Evolutionary conservation across 1,284 basidiomycete genomes (phyloP).

Genomic region (Cystobasidium pallidum): DNA sequence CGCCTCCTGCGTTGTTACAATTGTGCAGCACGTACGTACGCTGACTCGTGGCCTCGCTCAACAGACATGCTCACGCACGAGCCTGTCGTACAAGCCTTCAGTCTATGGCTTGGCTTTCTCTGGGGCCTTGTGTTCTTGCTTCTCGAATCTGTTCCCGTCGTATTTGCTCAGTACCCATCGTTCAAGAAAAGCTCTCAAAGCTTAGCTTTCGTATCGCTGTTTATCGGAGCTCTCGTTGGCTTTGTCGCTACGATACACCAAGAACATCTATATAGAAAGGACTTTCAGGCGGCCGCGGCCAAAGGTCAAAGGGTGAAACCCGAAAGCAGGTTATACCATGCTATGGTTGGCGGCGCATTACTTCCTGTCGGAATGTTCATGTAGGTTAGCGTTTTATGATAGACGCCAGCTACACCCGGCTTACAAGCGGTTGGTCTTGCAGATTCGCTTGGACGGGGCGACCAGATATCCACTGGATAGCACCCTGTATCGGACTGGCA

Average conservation of each 20-base stretch:
- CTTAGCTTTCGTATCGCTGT: constrained; percentile 38
- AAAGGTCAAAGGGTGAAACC: constrained; percentile 31
- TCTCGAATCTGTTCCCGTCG: constrained; percentile 31
- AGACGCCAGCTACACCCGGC: neutral
- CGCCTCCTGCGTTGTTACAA: no score
- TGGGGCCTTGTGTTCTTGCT: constrained; percentile 47
- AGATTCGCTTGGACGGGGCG: constrained; percentile 40
- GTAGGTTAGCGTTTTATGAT: neutral
- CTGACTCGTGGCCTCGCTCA: neutral
- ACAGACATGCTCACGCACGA: constrained; percentile 33
- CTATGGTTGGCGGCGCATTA: constrained; percentile 28
- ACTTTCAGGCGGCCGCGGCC: neutral
- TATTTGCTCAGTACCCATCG: constrained; percentile 38
- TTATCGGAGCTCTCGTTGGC: constrained; percentile 45
- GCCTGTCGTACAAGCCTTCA: constrained; percentile 36
- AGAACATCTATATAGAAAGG: constrained; percentile 35
- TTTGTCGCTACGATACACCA: constrained; percentile 28
- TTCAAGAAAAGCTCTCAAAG: constrained; percentile 48
- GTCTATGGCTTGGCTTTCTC: constrained; percentile 35
- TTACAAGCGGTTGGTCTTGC: neutral
- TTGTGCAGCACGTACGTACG: no score
- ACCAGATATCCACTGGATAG: constrained; percentile 24
- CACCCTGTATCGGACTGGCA: constrained; percentile 26
- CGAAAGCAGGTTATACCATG: constrained; percentile 41
- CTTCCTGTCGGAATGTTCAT: constrained; percentile 42